Conservation (phyloP, 2,329 filamentous ascomycete genomes). For the Cladosporium sp. region DNA sequence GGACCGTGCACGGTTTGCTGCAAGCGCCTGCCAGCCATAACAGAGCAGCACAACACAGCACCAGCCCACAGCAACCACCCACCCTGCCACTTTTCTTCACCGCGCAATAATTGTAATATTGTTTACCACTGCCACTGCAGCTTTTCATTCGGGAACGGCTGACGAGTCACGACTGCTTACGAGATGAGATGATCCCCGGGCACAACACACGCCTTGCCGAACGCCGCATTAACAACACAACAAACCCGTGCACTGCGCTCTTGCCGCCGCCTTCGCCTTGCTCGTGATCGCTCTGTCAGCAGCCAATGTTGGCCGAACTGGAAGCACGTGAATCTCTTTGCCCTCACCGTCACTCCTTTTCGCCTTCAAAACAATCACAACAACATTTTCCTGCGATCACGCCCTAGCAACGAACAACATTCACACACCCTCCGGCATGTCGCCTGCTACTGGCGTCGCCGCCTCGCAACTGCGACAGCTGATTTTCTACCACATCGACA, state of each 20-base stretch:
- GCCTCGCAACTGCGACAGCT: slow-evolving; percentile 64
- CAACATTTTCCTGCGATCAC: slow-evolving; percentile 11
- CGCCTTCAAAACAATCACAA: background rate
- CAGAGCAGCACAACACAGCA: slow-evolving; percentile 5
- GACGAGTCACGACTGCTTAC: slow-evolving; percentile 12
- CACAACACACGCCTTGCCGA: background rate
- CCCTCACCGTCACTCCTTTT: slow-evolving; percentile 10
- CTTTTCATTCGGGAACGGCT: background rate
- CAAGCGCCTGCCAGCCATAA: slow-evolving; percentile 17
- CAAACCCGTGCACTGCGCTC: background rate
- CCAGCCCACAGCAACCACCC: slow-evolving; percentile 3
- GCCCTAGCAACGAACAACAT: slow-evolving; percentile 17
- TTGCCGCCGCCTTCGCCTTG: slow-evolving; percentile 13
- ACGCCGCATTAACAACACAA: slow-evolving; percentile 9
- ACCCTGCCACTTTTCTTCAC: background rate
- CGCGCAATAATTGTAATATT: background rate
- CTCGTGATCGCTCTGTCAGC: slow-evolving; percentile 12
- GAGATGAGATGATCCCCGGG: slow-evolving; percentile 17
- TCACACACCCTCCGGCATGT: slow-evolving; percentile 48
- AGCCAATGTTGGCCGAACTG: slow-evolving; percentile 16
- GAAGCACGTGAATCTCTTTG: slow-evolving; percentile 7
- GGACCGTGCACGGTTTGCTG: background rate
- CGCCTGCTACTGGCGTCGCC: slow-evolving; percentile 55
- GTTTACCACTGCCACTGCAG: background rate
- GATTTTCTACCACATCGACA: slow-evolving; percentile 79